Conservation (phyloP, 139 green algal species). For the Helicosporidium sp. region DNA sequence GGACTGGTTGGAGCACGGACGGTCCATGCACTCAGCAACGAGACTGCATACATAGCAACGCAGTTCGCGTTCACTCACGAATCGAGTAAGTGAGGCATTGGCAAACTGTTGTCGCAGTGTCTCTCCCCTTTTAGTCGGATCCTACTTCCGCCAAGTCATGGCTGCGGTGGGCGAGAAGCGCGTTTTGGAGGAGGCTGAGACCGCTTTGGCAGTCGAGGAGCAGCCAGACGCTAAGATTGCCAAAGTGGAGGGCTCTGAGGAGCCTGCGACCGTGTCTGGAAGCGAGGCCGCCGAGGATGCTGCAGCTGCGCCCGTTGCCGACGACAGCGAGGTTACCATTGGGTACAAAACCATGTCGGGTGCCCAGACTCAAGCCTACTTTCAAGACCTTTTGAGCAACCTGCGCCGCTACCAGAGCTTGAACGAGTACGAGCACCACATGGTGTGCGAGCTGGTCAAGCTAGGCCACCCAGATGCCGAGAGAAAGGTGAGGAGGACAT, state of each 20-base stretch:
- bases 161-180: not conserved
- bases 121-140: too few relatives aligned
- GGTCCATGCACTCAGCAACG: too few relatives aligned
- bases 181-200: not conserved
- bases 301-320: not conserved
- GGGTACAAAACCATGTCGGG: constrained; percentile 36
- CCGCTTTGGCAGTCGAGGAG: constrained; percentile 1
- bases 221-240: not conserved
- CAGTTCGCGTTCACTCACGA: too few relatives aligned
- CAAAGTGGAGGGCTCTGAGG: too few relatives aligned
- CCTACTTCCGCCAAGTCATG: too few relatives aligned
- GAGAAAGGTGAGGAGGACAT: constrained; percentile 26
- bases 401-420: constrained; percentile 23
- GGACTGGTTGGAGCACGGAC: too few relatives aligned
- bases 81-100: too few relatives aligned
- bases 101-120: too few relatives aligned
- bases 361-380: constrained; percentile 19
- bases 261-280: not conserved
- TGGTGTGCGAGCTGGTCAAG: constrained; percentile 41
- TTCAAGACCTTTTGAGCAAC: constrained; percentile 16
- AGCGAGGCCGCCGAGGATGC: not conserved
- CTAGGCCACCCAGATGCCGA: constrained; percentile 34
- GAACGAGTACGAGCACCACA: constrained; percentile 56
- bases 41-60: too few relatives aligned
- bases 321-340: constrained; percentile 24